phyloP scores from a whole-genome alignment of 2,329 filamentous ascomycete genomes.

The Dendrostoma leiphaemia region DNA sequence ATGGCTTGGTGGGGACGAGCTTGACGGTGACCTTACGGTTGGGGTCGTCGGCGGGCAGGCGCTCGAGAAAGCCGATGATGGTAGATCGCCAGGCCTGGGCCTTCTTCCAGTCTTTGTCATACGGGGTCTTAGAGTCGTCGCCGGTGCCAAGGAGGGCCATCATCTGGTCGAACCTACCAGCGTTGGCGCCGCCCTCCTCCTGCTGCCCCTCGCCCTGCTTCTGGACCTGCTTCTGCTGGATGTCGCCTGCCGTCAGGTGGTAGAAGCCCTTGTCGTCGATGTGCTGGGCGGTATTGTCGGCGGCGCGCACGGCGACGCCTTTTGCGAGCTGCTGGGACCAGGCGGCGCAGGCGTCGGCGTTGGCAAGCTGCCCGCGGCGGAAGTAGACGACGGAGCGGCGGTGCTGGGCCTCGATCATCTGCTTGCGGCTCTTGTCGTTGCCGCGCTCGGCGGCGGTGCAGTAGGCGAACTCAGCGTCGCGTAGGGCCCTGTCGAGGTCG shows the following conservation, averaged over 20 bases:
- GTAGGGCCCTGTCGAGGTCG: conserved; percentile 62
- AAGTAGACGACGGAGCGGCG: conserved; percentile 74
- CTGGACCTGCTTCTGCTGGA: conserved; percentile 21
- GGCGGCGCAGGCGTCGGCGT: conserved; percentile 69
- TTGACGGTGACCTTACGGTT: conserved; percentile 44
- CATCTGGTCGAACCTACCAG: not conserved
- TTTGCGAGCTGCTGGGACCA: conserved; percentile 48
- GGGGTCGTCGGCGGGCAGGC: conserved; percentile 41
- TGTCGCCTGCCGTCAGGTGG: conserved; percentile 35
- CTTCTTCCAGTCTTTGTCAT: conserved; percentile 35
- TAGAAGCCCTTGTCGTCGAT: conserved; percentile 43
- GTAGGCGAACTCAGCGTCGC: conserved; percentile 67
- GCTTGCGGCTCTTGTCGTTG: conserved; percentile 55
- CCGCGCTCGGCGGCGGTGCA: conserved; percentile 63
- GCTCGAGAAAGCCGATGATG: conserved; percentile 43
- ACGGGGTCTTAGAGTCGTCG: conserved; percentile 20
- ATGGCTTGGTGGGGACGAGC: conserved; percentile 30
- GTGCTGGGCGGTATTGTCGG: conserved; percentile 33
- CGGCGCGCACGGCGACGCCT: conserved; percentile 34
- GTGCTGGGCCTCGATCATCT: conserved; percentile 79
- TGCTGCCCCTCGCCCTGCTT: conserved; percentile 13
- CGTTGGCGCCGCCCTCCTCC: conserved; percentile 9
- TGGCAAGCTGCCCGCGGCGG: conserved; percentile 67
- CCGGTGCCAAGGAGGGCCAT: conserved; percentile 16
- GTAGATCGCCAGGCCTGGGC: conserved; percentile 47